Evolutionary conservation across 331 rosid genomes (phyloP), one percentile per base, ranked within the genome.

Genomic region (Acacia concinna): DNA sequence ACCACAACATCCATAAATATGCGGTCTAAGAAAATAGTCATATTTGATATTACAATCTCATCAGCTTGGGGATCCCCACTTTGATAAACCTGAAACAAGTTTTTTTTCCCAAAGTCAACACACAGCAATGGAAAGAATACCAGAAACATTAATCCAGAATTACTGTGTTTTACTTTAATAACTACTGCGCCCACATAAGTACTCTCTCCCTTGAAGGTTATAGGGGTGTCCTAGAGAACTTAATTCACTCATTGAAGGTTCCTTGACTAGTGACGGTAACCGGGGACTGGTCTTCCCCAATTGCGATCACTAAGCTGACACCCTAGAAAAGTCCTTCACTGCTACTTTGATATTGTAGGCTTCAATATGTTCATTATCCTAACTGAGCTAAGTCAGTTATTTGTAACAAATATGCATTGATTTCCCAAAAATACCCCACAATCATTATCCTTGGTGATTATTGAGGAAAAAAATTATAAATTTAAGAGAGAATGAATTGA

Each of bases 1-100:
- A 94, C 99, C 93, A 83, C 90, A 73, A 95, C 97, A 86, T 95
- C 98, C 87, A 86, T 82, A 82, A 87, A 79, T 72, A 91, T 44
- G 46, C 96, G 97, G 86, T 95, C 99, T 56, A 95, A 72, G 4
- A 81, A 87, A 73, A 86, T 91, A 80, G 82, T 71, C 98, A 95
- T 95, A 87, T 93, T 93, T 60, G 96, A 88, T 74, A 93, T 73
- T 66, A 93, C 90, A 79, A 73, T 81, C 86, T 90, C 96, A 75
- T 86, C 87, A 27, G 98, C 97, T 74, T 73, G 88, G 52, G 99
- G 93, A 87, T 82, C 84, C 79, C 92, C 93, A 82, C 98, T 95
- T 86, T 80, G 77, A 23, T 79, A 68, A 81, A 95, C 89, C 99
- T 95, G 86, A 83, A 90, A 74, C 68, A 70, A 35, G 57, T 43